A percentile compares a stretch with the other conserved stretches of the same genome.
Conservation (phyloP, 1,284 basidiomycete species). For the Coriolopsis trogii region DNA sequence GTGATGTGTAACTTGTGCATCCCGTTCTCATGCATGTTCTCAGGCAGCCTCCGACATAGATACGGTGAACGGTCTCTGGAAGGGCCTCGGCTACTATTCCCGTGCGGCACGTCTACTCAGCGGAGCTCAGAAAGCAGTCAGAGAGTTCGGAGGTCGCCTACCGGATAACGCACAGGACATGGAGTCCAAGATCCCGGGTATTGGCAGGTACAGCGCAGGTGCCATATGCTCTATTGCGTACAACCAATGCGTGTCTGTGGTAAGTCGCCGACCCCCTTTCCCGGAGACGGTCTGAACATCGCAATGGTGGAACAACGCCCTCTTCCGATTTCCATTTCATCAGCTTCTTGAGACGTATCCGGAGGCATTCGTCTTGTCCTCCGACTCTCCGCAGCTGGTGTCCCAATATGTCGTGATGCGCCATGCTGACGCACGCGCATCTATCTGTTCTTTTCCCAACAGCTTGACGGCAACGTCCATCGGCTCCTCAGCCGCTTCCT, state of each 20-base stretch:
- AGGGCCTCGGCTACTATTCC: conserved; percentile 91
- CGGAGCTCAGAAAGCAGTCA: conserved; percentile 79
- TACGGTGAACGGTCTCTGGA: conserved; percentile 88
- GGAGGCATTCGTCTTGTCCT: not conserved
- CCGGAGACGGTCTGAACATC: not conserved
- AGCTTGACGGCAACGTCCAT: conserved; percentile 94
- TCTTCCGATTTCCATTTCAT: conserved; percentile 2
- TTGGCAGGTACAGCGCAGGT: conserved; percentile 90
- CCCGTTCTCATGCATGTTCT: conserved; percentile 3
- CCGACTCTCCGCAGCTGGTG: not conserved
- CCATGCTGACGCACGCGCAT: conserved; percentile 6
- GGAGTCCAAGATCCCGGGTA: conserved; percentile 85
- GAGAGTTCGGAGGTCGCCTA: conserved; percentile 68
- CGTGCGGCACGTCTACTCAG: conserved; percentile 80
- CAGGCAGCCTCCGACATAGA: conserved; percentile 79
- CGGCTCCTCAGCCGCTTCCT: conserved; percentile 81
- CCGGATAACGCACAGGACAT: conserved; percentile 82
- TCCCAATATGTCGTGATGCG: conserved; percentile 1
- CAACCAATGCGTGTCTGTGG: conserved; percentile 81
- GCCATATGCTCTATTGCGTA: conserved; percentile 93
- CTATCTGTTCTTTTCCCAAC: conserved; percentile 4
- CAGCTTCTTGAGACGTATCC: conserved; percentile 11
- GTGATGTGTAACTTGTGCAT: not conserved
- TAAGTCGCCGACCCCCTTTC: conserved; percentile 45
- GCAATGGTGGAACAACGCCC: not conserved